Evolutionary conservation across 208 protist species (phyloP), one percentile per base, ranked within the genome.

Genomic region (Trypanosoma congolense): DNA sequence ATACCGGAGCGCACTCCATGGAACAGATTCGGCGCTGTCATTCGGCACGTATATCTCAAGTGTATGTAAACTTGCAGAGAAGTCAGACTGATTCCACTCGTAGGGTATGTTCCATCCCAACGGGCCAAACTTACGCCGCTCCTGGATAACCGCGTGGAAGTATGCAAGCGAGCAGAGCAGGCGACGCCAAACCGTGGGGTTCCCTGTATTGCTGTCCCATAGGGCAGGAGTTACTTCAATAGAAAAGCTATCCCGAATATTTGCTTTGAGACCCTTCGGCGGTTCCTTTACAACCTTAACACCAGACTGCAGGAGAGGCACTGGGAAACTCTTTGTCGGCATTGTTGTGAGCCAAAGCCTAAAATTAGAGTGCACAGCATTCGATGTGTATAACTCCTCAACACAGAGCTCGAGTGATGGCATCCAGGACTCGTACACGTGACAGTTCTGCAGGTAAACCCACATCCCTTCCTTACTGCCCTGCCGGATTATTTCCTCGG

Each of bases 281-380:
- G 97, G 93, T 71, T 99, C 97, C 72, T 97, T 98, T 22, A 97
- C 95, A 47, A 99, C 75, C 77, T 98, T 99, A 59, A 98, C 82
- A 61, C 93, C 90, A 38, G 83, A 90, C 71, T 98, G 94, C 41
- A 98, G 83, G 24, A 99, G 82, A 54, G 93, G 65, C 40, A 96
- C 86, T 2, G 97, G 97, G 75, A 98, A 98, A 47, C 53, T 65
- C 1, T 65, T 25, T 2, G 86, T 83, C 29, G 97, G 96, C 91
- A 97, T 97, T 36, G 95, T 97, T 30, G 95, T 98, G 45, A 98
- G 84, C 93, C 96, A 98, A 45, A 98, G 79, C 25, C 97, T 73
- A 75, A 98, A 98, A 61, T 96, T 82, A 24, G 66, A 77, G 69
- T 97, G 90, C 36, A 93, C 62, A 21, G 87, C 72, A 26, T 53